Percentiles rank a stretch among this genome's conserved stretches.
Evolutionary conservation across 148 eudicot species (phyloP).

Genomic region (Rhododendron vialii): DNA sequence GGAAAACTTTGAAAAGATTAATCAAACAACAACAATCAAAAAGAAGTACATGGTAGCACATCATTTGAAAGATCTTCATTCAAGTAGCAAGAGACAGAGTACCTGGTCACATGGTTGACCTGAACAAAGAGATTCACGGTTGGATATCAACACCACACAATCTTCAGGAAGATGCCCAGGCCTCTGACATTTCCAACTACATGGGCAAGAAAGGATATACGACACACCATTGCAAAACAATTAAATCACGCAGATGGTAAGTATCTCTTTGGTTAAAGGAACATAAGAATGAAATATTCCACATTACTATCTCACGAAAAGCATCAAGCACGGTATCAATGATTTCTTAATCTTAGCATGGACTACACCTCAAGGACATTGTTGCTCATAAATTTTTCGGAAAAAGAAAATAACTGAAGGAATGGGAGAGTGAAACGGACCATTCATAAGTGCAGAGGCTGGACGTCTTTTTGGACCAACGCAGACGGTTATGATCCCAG

Average conservation of each 20-base stretch:
- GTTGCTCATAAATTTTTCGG: neutral
- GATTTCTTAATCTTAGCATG: neutral
- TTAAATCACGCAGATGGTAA: neutral
- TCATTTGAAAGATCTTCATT: neutral
- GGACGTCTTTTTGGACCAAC: conserved; percentile 64
- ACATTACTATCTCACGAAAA: neutral
- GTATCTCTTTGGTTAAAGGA: neutral
- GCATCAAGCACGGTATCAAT: neutral
- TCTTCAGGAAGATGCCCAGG: conserved; percentile 92
- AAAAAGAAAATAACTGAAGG: neutral
- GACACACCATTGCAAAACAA: neutral
- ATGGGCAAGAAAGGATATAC: conserved; percentile 13
- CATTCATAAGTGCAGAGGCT: conserved; percentile 74
- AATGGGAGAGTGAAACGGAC: conserved; percentile 22
- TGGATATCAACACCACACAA: conserved; percentile 45
- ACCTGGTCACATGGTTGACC: conserved; percentile 33
- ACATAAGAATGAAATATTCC: neutral
- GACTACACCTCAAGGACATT: neutral
- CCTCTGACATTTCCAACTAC: conserved; percentile 80
- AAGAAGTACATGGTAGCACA: neutral
- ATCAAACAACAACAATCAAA: neutral
- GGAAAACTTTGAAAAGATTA: neutral
- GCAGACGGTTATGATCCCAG: conserved; percentile 64
- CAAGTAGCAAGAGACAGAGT: neutral
- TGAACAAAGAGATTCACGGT: conserved; percentile 18